These are phyloP conservation scores for Bifiguratus adelaidae DNA, from an alignment of 192 early-diverging fungal genomes.

Conservation along the genomic window DNA sequence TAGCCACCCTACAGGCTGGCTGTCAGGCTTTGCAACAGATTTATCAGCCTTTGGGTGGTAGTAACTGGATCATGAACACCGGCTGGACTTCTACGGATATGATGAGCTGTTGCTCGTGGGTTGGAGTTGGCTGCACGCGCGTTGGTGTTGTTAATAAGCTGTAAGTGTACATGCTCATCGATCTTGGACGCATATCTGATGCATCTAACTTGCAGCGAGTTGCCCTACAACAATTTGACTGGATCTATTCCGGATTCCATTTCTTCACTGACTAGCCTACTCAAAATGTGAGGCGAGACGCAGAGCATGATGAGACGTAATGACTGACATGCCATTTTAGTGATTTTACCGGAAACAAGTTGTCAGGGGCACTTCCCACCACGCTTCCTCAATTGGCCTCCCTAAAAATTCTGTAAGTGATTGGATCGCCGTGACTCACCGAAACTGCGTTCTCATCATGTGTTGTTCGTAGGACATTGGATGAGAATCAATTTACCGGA, in stretches of 20 bases:
- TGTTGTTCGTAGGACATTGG: no score
- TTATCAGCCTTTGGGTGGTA: constrained; percentile 8
- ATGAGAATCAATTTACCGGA: constrained; percentile 4
- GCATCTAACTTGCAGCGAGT: constrained; percentile 3
- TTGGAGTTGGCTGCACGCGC: constrained; percentile 10
- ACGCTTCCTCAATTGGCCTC: neutral
- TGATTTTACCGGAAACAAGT: no score
- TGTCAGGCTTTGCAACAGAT: constrained; percentile 12
- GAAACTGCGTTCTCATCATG: no score
- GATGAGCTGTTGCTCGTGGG: constrained; percentile 18
- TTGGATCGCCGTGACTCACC: no score
- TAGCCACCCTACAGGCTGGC: neutral
- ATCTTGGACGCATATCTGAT: neutral
- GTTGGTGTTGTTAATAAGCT: constrained; percentile 12
- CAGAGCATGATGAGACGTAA: no score
- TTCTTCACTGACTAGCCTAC: no score
- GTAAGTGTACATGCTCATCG: constrained; percentile 5
- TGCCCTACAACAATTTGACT: constrained; percentile 16
- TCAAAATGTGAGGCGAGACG: no score
- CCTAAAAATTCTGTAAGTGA: constrained; percentile 1
- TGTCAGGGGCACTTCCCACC: no score
- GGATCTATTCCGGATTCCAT: constrained; percentile 11
- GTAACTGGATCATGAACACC: constrained; percentile 9
- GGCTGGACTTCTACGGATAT: constrained; percentile 15
- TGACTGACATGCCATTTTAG: no score